Percentiles rank a stretch among this genome's conserved stretches.
Conservation (phyloP, 805 yeast species). For the Cyberlindnera subsufficiens region DNA sequence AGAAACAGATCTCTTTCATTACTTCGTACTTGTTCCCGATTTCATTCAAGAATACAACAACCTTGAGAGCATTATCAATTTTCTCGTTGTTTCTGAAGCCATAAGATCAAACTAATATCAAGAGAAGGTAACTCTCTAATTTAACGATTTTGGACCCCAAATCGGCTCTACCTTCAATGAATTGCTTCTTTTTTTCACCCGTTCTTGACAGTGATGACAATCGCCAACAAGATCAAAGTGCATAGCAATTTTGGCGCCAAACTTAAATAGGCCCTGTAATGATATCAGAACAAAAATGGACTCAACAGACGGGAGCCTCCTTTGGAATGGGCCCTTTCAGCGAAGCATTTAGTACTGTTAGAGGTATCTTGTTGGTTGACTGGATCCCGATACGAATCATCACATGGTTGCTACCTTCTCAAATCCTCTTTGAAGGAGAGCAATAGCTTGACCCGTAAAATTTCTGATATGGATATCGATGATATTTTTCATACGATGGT, state of each 20-base stretch:
- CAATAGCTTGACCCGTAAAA: slow-evolving; percentile 46
- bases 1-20: slow-evolving; percentile 54
- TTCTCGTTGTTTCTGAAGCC: slow-evolving; percentile 68
- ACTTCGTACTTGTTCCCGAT: slow-evolving; percentile 43
- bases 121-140: slow-evolving; percentile 65
- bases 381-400: slow-evolving; percentile 82
- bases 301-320: slow-evolving; percentile 80
- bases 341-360: slow-evolving; percentile 56
- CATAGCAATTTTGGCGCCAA: slow-evolving; percentile 84
- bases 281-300: slow-evolving; percentile 96
- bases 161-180: slow-evolving; percentile 57
- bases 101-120: slow-evolving; percentile 77
- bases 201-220: slow-evolving; percentile 66
- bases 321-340: slow-evolving; percentile 63
- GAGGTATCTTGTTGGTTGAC: slow-evolving; percentile 77
- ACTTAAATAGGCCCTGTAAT: slow-evolving; percentile 69
- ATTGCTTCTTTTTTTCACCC: slow-evolving; percentile 34
- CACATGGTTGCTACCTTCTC: slow-evolving; percentile 47
- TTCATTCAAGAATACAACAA: slow-evolving; percentile 54
- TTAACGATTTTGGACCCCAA: slow-evolving; percentile 79
- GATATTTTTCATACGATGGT: slow-evolving; percentile 80
- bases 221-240: slow-evolving; percentile 85
- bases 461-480: slow-evolving; percentile 57
- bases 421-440: slow-evolving; percentile 43
- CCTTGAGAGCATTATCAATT: slow-evolving; percentile 49